Evolutionary conservation across 768 basidiomycete species (phyloP), one percentile per base, ranked within the genome.

Genomic region (Fistulinella prunicolor): DNA sequence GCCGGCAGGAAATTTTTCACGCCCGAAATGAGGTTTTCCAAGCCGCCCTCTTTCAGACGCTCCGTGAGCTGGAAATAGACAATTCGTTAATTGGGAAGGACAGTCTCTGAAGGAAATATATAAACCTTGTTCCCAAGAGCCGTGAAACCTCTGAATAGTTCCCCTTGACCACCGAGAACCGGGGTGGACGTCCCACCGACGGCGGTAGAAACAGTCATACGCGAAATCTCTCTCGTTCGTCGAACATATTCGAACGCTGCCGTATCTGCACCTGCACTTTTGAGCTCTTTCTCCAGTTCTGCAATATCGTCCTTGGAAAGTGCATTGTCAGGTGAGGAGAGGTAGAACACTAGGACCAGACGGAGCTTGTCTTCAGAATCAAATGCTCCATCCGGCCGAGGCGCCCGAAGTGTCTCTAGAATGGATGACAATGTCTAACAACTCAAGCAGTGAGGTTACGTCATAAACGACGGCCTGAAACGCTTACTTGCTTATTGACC

Each of bases 1-100:
- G 91, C 86, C 1, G 96, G 96, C 16, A 99, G 70, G 75, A 99
- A 94, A 70, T 96, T 97, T 67, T 95, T 96, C 59, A 99, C 96
- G 32, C 94, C 95, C 0, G 94, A 94, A 53, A 99, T 90, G 14
- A 99, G 75, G 65, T 95, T 95, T 65, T 98, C 94, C 26, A 98
- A 77, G n/a, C 93, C 93, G 29, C 94, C 90, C 62, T 96, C 95
- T 69, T 94, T 90, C 46, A 98, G 73, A 39, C 91, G 81, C 62
- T 94, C 92, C 1, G 93, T 94, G 38, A 98, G 80, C 94, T 96
- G 58, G 23, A 49, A 50, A 29, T 23, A 13, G 41, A n/a, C 16
- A 16, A 4, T 7, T 6, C 46, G 41, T 46, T 35, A 49, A 23
- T 17, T 20, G 10, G n/a, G 4, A n/a, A 35, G 16, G 23, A 40